phyloP scores from a whole-genome alignment of 495 filamentous ascomycete genomes.

The Hypoxylon lienhwacheense region DNA sequence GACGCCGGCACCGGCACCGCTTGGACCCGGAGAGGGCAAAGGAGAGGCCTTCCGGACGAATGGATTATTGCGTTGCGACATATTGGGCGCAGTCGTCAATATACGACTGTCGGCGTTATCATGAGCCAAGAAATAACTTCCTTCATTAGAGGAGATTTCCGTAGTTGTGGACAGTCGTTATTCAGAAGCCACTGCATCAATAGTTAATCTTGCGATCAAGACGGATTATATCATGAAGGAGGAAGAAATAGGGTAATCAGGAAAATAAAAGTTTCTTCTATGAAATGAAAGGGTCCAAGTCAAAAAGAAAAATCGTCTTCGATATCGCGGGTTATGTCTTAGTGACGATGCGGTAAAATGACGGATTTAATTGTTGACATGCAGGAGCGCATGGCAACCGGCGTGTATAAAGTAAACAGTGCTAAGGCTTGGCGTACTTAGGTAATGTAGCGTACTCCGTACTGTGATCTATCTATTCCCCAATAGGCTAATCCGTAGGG shows the following conservation, averaged over 20 bases:
- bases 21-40: conserved; percentile 59
- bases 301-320: too few species aligned
- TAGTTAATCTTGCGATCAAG: conserved; percentile 11
- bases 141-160: conserved; percentile 13
- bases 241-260: not conserved
- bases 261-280: conserved; percentile 4
- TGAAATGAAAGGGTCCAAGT: conserved; percentile 6
- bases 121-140: conserved; percentile 12
- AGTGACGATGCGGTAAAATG: conserved; percentile 19
- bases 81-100: conserved; percentile 45
- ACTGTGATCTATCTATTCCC: not conserved
- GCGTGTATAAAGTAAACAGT: conserved; percentile 30
- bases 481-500: too few species aligned
- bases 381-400: conserved; percentile 29
- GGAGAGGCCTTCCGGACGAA: conserved; percentile 67
- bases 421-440: conserved; percentile 9
- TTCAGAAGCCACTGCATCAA: conserved; percentile 18
- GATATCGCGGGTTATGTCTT: conserved; percentile 7
- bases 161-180: conserved; percentile 7
- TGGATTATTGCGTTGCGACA: conserved; percentile 65
- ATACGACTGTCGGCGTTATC: conserved; percentile 9
- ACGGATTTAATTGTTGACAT: conserved; percentile 30
- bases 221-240: conserved; percentile 30
- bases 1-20: too few species aligned
- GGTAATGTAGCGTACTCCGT: not conserved